Percentiles rank a stretch among this genome's conserved stretches.
Evolutionary conservation across 176 grass and related monocot species (phyloP).

Genomic region (Miscanthus lutarioriparius): DNA sequence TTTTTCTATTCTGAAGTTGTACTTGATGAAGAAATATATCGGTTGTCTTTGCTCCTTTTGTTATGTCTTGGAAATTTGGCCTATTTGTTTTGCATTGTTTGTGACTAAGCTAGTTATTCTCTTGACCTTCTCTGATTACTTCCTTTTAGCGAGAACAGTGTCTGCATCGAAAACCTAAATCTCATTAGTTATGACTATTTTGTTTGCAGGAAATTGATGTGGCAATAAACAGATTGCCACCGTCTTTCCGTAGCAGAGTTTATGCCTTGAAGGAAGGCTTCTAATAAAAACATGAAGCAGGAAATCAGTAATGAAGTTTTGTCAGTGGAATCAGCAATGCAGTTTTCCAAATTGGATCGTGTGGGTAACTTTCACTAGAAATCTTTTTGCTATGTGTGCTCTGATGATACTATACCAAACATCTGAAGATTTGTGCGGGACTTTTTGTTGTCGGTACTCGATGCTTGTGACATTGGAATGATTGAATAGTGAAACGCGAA

Average conservation of each 20-base stretch:
- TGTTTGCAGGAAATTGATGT: slow-evolving; percentile 77
- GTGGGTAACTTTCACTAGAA: neutral
- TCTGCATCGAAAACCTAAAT: neutral
- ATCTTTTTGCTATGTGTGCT: neutral
- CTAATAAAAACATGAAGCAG: slow-evolving; percentile 20
- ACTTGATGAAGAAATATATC: neutral
- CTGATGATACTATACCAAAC: neutral
- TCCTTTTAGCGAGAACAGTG: neutral
- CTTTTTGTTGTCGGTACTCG: neutral
- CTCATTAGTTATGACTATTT: slow-evolving; percentile 4
- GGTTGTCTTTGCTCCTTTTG: neutral
- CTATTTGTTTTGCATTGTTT: slow-evolving; percentile 3
- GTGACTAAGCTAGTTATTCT: neutral
- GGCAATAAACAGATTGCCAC: slow-evolving; percentile 54
- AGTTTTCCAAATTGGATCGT: neutral
- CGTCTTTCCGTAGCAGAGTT: slow-evolving; percentile 58
- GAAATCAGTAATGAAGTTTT: neutral
- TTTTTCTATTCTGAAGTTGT: neutral
- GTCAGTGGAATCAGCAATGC: neutral
- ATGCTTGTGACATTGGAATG: slow-evolving; percentile 16
- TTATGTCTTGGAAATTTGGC: neutral
- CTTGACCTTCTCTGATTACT: neutral
- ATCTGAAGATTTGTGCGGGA: neutral
- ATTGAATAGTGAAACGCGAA: neutral
- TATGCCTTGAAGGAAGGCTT: slow-evolving; percentile 77